These are phyloP conservation scores for Lactarius evosmus DNA, from an alignment of 768 basidiomycete species.

Conservation along the genomic window DNA sequence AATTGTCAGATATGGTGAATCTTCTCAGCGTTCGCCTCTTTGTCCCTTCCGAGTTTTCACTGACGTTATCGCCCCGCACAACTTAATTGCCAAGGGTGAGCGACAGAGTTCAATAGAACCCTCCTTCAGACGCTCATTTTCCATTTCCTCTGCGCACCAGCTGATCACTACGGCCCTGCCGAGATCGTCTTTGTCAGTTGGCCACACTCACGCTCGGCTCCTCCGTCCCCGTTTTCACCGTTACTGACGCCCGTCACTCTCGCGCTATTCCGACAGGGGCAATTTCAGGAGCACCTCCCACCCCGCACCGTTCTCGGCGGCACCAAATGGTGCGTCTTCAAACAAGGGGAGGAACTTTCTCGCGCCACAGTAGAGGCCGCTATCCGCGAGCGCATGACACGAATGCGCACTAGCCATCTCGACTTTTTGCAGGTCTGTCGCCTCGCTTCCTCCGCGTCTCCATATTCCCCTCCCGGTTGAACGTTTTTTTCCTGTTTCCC, in stretches of 20 bases:
- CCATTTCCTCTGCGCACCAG: constrained; percentile 36
- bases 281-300: constrained; percentile 52
- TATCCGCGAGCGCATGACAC: constrained; percentile 64
- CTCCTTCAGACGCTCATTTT: constrained; percentile 5
- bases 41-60: background rate
- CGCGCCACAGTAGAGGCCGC: constrained; percentile 57
- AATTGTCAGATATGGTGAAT: constrained; percentile 54
- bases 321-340: constrained; percentile 87
- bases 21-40: background rate
- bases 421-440: constrained; percentile 68
- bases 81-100: constrained; percentile 12
- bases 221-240: too few relatives aligned
- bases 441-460: background rate
- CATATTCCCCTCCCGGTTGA: constrained; percentile 1
- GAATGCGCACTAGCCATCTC: constrained; percentile 56
- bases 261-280: constrained; percentile 49
- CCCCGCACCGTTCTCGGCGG: constrained; percentile 56
- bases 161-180: constrained; percentile 84
- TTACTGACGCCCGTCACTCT: constrained; percentile 6
- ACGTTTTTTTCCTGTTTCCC: too few relatives aligned
- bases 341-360: constrained; percentile 43
- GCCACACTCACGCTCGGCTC: constrained; percentile 8
- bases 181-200: constrained; percentile 69
- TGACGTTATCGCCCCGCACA: constrained; percentile 6
- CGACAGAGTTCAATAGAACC: background rate